Evolutionary conservation across 352 stramenopile species (phyloP).

Genomic region (Lagenidium giganteum): DNA sequence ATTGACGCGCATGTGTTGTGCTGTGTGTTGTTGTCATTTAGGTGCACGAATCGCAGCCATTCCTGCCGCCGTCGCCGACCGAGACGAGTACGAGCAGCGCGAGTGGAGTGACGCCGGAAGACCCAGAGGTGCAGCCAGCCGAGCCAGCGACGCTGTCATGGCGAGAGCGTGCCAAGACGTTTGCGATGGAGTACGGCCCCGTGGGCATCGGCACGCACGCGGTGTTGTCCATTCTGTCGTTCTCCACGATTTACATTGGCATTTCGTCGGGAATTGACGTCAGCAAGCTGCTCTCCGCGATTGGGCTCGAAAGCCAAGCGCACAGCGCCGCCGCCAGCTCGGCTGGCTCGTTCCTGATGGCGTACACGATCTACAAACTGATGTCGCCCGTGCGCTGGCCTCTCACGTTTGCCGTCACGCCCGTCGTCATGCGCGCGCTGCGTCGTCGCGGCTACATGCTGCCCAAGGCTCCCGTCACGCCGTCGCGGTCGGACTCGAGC

Average conservation of each 20-base stretch:
- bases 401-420: slow-evolving; percentile 75
- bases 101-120: too few species aligned
- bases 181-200: slow-evolving; percentile 75
- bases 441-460: slow-evolving; percentile 74
- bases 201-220: slow-evolving; percentile 76
- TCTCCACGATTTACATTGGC: slow-evolving; percentile 69
- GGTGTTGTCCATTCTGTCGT: slow-evolving; percentile 66
- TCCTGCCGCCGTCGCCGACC: too few species aligned
- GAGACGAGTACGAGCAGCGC: slow-evolving; percentile 12
- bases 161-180: slow-evolving; percentile 70
- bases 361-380: slow-evolving; percentile 82
- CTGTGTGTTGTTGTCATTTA: neutral
- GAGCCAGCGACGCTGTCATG: slow-evolving; percentile 28
- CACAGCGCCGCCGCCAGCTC: slow-evolving; percentile 44
- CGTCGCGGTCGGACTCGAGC: too few species aligned
- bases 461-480: too few species aligned
- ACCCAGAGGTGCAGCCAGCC: slow-evolving; percentile 9
- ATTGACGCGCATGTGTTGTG: neutral
- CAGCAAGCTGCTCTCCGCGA: slow-evolving; percentile 32
- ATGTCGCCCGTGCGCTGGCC: slow-evolving; percentile 70
- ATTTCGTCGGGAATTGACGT: slow-evolving; percentile 73
- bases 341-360: slow-evolving; percentile 69
- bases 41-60: too few species aligned
- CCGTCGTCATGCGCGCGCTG: slow-evolving; percentile 66
- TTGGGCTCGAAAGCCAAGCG: slow-evolving; percentile 33